Evolutionary conservation across 805 yeast genomes (phyloP).

Genomic region (Yarrowia deformans): DNA sequence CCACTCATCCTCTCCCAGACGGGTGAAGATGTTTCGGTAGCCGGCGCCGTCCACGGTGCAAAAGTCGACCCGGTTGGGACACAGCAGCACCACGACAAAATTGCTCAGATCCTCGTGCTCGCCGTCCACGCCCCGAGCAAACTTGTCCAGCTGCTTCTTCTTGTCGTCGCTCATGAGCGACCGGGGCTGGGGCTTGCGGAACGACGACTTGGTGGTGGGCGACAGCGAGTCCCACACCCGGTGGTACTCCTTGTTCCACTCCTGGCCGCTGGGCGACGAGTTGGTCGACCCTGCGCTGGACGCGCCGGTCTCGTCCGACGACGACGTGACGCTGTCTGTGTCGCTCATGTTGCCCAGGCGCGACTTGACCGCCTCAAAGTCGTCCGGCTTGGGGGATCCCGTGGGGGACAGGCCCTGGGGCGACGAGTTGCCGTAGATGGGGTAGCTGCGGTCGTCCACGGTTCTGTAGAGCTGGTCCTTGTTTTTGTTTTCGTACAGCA

Average conservation of each 20-base stretch:
- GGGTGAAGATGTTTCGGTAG: constrained; percentile 60
- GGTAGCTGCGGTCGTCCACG: constrained; percentile 29
- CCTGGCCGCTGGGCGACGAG: constrained; percentile 61
- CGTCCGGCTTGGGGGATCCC: constrained; percentile 21
- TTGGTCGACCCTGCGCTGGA: constrained; percentile 16
- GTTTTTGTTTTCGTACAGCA: constrained; percentile 36
- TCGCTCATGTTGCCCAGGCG: constrained; percentile 38
- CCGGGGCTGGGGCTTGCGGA: constrained; percentile 79
- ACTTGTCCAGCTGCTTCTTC: constrained; percentile 67
- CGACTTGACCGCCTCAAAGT: constrained; percentile 36
- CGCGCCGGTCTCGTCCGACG: constrained; percentile 30
- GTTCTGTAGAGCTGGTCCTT: constrained; percentile 37
- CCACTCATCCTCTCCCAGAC: constrained; percentile 70
- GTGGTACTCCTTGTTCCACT: constrained; percentile 70
- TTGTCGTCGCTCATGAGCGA: constrained; percentile 62
- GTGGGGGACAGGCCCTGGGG: constrained; percentile 27
- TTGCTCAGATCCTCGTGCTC: constrained; percentile 53
- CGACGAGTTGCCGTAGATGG: constrained; percentile 23
- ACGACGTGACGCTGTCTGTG: constrained; percentile 15
- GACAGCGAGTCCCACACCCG: constrained; percentile 71
- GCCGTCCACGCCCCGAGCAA: constrained; percentile 85
- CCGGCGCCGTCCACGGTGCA: constrained; percentile 63
- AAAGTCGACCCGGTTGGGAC: constrained; percentile 74
- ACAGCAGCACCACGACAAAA: constrained; percentile 72
- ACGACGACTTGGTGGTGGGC: constrained; percentile 65